Percentiles rank a stretch among this genome's conserved stretches.
These are phyloP conservation scores for Prunus mira DNA, from an alignment of 306 rosid genomes.

Conservation along the genomic window DNA sequence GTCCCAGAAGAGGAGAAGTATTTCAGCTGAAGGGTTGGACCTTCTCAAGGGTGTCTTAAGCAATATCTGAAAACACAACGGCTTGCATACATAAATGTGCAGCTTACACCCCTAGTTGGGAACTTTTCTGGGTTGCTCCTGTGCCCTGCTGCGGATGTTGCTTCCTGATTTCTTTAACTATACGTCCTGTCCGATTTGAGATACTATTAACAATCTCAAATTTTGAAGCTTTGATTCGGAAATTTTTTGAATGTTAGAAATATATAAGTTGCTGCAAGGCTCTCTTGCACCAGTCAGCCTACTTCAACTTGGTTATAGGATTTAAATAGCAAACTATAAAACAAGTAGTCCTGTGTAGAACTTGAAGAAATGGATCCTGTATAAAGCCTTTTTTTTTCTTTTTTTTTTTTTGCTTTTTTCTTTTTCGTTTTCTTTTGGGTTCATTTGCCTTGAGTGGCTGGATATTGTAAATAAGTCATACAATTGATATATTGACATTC, in stretches of 20 bases:
- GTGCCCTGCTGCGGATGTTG: background rate
- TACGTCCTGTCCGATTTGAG: conserved; percentile 14
- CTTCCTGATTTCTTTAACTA: conserved; percentile 26
- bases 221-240: conserved; percentile 11
- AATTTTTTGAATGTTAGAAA: background rate
- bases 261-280: background rate
- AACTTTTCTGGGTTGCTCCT: conserved; percentile 32
- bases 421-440: background rate
- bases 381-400: background rate
- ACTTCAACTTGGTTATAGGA: background rate
- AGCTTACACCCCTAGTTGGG: conserved; percentile 17
- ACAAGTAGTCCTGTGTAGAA: background rate
- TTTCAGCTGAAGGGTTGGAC: conserved; percentile 71
- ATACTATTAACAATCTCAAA: conserved; percentile 6
- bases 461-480: background rate
- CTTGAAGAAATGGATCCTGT: background rate
- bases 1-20: conserved; percentile 62
- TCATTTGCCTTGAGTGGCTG: background rate
- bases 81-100: conserved; percentile 31
- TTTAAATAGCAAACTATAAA: background rate
- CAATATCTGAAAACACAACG: conserved; percentile 30
- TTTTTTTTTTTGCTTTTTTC: too few relatives aligned
- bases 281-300: conserved; percentile 6
- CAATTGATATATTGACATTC: background rate
- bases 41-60: conserved; percentile 66